phyloP scores from a whole-genome alignment of 345 rosid genomes.

The Eucalyptus cladocalyx region DNA sequence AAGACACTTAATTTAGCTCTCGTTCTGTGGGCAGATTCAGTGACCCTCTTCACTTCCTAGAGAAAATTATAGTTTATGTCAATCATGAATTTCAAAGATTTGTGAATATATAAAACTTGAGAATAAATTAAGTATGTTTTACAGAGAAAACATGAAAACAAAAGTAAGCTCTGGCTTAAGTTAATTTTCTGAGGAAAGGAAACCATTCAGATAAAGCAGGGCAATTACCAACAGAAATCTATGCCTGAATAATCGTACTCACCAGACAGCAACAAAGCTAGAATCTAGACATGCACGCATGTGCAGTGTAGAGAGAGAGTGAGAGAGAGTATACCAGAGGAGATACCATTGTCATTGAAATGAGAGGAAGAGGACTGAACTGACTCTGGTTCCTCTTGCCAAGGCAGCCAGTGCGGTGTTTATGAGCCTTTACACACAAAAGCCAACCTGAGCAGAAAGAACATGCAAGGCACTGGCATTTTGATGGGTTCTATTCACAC shows the following conservation, averaged over 20 bases:
- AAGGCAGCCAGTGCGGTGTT: conserved; percentile 55
- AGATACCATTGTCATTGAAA: conserved; percentile 42
- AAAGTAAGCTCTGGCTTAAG: too few species aligned
- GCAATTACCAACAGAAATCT: too few species aligned
- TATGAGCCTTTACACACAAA: conserved; percentile 74
- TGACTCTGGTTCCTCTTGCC: conserved; percentile 46
- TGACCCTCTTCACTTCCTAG: too few species aligned
- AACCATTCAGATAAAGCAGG: too few species aligned
- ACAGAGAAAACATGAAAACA: too few species aligned
- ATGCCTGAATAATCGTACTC: neutral
- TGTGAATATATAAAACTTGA: too few species aligned
- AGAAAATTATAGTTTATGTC: too few species aligned
- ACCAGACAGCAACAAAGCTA: neutral
- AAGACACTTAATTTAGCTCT: neutral
- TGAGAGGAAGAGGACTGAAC: conserved; percentile 43
- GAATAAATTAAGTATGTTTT: too few species aligned
- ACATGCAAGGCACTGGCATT: conserved; percentile 81
- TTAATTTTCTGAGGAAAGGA: too few species aligned
- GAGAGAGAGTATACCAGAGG: neutral
- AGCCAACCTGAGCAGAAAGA: conserved; percentile 70
- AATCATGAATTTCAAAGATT: too few species aligned
- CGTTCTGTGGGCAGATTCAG: too few species aligned
- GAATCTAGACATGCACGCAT: neutral
- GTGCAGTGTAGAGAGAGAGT: neutral
- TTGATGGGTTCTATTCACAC: conserved; percentile 40